Base-by-base conservation (phyloP, 768 basidiomycete genomes). In the Rubroboletus pulcherrimus region DNA sequence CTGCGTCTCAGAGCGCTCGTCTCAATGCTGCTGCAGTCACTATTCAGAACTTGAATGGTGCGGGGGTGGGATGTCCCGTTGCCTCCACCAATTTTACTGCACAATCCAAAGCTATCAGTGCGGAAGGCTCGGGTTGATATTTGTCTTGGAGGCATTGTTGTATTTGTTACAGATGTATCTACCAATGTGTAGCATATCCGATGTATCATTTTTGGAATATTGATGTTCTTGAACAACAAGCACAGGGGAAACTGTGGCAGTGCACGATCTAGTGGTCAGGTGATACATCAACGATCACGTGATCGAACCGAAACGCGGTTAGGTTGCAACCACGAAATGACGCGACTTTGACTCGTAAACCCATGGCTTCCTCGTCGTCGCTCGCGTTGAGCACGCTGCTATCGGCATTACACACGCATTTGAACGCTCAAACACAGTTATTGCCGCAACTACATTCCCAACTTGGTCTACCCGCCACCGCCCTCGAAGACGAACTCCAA, bases 371-470 rank as follows among this genome's bases (percentile, higher is more conserved):
- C 34, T 67, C 72, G 9, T 62, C 71, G 55, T 71, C 71, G 55
- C 65, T 74, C 56, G 60, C 69, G 33, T 64, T 91, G 45, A 89
- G 86, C 37, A 77, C 85, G 11, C 78, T 93, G 15, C 78, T 93
- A 9, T 83, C 88, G 67, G 86, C 89, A 21, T 71, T 94, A 29
- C 89, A 92, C 60, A 79, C 84, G 3, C 87, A 90, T 68, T 75
- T 93, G 6, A 87, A 89, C 69, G 74, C 85, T 2, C 92, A 95
- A 71, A 91, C 90, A 0, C 86, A 89, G 58, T 77, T 91, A 33
- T 76, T 96, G 2, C 91, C 91, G 15, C 84, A 86, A 7, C 77
- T 96, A 5, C 92, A 95, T 71, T 78, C 82, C 1, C 91, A 91
- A 65, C 87, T 96, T 15, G 92, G 91, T 33, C 78, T 95, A 14